phyloP scores from a whole-genome alignment of 371 early-diverging fungal species.

The Ordospora pajunii region DNA sequence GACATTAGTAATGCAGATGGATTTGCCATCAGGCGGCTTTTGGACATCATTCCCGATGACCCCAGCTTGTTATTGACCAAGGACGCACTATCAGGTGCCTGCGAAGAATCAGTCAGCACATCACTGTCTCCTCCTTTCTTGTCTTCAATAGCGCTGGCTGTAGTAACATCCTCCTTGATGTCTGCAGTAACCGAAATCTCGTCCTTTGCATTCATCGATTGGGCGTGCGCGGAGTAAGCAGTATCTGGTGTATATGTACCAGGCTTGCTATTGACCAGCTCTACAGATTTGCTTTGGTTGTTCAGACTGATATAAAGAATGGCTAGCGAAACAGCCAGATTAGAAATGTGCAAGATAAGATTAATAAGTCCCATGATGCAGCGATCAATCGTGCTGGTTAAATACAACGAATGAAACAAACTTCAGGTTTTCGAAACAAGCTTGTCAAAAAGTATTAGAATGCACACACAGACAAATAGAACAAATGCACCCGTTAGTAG shows the following conservation, averaged over 20 bases:
- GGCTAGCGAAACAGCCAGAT: not conserved
- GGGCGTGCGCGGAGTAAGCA: too few species aligned
- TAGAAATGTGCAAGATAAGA: not conserved
- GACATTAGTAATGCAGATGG: too few species aligned
- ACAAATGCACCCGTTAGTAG: not conserved
- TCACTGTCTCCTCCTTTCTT: too few species aligned
- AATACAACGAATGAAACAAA: not conserved
- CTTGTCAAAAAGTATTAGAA: constrained; percentile 35
- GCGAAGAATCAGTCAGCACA: too few species aligned
- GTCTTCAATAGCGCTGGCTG: too few species aligned
- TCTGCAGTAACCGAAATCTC: too few species aligned
- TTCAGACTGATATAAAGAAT: constrained; percentile 8
- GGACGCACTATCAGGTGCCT: too few species aligned
- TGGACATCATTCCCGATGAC: too few species aligned
- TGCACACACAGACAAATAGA: constrained; percentile 21
- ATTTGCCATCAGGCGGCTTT: too few species aligned
- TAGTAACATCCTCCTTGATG: too few species aligned
- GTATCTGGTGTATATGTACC: not conserved
- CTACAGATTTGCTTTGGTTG: not conserved
- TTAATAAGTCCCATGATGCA: not conserved
- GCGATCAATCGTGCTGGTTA: not conserved
- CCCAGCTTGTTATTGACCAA: too few species aligned
- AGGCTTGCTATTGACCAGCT: not conserved
- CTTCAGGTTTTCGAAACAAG: not conserved
- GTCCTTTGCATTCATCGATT: too few species aligned